Evolutionary conservation across 2,329 filamentous ascomycete species (phyloP), one percentile per base, ranked within the genome.

Genomic region (Hypoxylon sp.): DNA sequence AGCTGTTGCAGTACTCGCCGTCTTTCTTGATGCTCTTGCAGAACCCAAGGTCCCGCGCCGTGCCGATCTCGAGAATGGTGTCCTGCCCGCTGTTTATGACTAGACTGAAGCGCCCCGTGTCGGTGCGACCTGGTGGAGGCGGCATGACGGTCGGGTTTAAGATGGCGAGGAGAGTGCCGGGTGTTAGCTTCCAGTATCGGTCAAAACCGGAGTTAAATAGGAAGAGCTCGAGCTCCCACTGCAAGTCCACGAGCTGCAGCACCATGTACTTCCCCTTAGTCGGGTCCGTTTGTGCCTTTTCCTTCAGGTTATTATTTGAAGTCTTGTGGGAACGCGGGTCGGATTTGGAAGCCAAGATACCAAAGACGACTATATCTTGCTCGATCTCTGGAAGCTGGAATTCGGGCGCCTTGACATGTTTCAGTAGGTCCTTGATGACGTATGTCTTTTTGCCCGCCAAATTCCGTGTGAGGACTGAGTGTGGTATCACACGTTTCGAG

Each of bases 81-180:
- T 99, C 96, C 35, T 92, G 92, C 37, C 93, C 94, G 51, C 92
- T 95, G 67, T 92, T 92, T 70, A 99, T 87, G 13, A 94, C 92
- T 3, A 99, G 84, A 54, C 91, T 93, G 81, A 98, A 99, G 33
- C 90, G 89, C 26, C 94, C 94, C 0, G 92, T 95, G 70, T 94
- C 92, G 14, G 89, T 85, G 67, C 90, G 90, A 19, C 90, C 88
- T 1, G 89, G 89, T 0, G 92, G 92, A 0, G 95, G 95, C 2
- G 95, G 94, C 90, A 99, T 93, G 73, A 98, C 91, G 17, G 85
- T 90, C 0, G 96, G 96, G 76, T 99, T 99, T 31, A 99, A 85
- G 26, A 99, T 92, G 4, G 95, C 96, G 62, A 99, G 85, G 1
- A 98, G 87, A 0, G 94, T 98, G n/a, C 96, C 96, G 1, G 93